Conservation (phyloP, 2,329 filamentous ascomycete genomes). For the Eutypella sp. region DNA sequence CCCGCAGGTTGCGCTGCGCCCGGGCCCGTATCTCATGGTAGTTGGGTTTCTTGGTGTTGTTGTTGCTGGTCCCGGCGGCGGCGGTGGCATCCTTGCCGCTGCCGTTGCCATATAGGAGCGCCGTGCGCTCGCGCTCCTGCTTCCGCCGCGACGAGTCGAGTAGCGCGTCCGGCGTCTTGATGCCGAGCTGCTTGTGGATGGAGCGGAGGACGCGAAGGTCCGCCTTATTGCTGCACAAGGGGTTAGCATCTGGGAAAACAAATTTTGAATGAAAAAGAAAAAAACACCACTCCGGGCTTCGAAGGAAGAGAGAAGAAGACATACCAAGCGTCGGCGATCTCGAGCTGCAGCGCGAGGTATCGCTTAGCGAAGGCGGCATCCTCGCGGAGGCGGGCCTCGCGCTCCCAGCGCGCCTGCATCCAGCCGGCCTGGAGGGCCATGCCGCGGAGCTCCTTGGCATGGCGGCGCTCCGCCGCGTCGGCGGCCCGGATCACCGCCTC, state of each 20-base stretch:
- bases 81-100: background rate
- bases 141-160: slow-evolving; percentile 24
- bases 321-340: slow-evolving; percentile 86
- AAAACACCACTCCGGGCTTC: no score
- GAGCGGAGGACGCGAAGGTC: slow-evolving; percentile 80
- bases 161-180: slow-evolving; percentile 28
- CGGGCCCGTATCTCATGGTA: slow-evolving; percentile 1
- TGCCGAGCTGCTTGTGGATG: slow-evolving; percentile 62
- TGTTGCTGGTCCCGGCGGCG: slow-evolving; percentile 6
- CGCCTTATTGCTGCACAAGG: slow-evolving; percentile 72
- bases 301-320: slow-evolving; percentile 32
- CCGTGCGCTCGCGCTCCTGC: slow-evolving; percentile 5
- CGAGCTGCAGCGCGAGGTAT: slow-evolving; percentile 72
- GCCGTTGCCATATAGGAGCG: background rate
- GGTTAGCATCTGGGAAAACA: background rate
- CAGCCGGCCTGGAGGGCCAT: slow-evolving; percentile 87
- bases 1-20: slow-evolving; percentile 31
- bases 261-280: slow-evolving; percentile 3
- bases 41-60: slow-evolving; percentile 4
- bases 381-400: slow-evolving; percentile 74
- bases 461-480: slow-evolving; percentile 60
- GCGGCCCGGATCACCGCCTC: slow-evolving; percentile 51
- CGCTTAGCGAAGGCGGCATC: slow-evolving; percentile 84
- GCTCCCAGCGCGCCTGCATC: slow-evolving; percentile 73
- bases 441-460: slow-evolving; percentile 73